Conservation (phyloP, 176 grass and related monocot genomes). For the Tuctoria greenei region DNA sequence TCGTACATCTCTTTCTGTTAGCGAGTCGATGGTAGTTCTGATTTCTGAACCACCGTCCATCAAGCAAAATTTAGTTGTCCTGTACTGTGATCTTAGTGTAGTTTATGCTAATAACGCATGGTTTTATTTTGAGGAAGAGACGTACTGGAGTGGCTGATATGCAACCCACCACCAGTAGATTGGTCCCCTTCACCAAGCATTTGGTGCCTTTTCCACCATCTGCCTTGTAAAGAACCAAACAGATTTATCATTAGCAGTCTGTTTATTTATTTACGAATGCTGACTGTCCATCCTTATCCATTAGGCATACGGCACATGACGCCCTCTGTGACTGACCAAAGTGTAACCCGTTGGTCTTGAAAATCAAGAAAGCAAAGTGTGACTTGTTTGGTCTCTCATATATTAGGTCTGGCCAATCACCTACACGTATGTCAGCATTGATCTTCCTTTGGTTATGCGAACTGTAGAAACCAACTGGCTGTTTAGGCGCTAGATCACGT, state of each 20-base stretch:
- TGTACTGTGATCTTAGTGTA: constrained; percentile 5
- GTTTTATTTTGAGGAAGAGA: background rate
- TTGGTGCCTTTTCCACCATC: background rate
- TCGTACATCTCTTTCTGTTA: constrained; percentile 29
- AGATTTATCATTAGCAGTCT: constrained; percentile 21
- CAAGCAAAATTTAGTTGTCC: background rate
- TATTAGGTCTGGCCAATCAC: background rate
- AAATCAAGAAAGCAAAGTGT: background rate
- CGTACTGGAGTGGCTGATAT: background rate
- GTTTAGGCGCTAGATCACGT: no score
- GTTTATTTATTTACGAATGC: background rate
- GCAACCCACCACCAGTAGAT: constrained; percentile 17
- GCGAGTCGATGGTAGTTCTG: constrained; percentile 14
- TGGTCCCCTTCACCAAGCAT: constrained; percentile 39
- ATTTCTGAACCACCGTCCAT: constrained; percentile 20
- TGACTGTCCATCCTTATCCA: constrained; percentile 49
- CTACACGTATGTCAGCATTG: background rate
- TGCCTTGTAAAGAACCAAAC: background rate
- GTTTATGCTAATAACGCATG: background rate
- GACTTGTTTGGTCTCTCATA: background rate
- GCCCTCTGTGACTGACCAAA: background rate
- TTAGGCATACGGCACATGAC: background rate
- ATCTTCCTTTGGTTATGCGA: background rate
- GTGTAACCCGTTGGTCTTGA: background rate
- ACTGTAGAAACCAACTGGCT: no score